Conservation (phyloP, 331 rosid species). For the Acacia concinna region DNA sequence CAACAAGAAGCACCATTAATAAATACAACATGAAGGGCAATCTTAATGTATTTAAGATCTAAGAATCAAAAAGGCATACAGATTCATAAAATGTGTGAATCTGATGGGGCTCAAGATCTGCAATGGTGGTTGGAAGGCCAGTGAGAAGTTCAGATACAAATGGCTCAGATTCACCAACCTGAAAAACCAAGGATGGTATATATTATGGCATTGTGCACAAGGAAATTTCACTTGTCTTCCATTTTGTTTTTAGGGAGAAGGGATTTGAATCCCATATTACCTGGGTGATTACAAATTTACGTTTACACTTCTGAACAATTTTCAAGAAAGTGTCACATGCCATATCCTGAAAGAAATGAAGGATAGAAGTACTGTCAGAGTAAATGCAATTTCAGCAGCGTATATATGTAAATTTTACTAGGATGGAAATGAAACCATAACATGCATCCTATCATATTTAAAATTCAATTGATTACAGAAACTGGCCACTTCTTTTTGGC, state of each 20-base stretch:
- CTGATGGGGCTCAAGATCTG: slow-evolving; percentile 90
- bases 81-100: slow-evolving; percentile 91
- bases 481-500: neutral
- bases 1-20: slow-evolving; percentile 1
- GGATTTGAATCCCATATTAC: slow-evolving; percentile 31
- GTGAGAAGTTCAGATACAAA: slow-evolving; percentile 86
- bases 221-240: neutral
- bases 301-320: slow-evolving; percentile 90
- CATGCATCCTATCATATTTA: neutral
- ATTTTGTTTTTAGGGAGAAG: neutral
- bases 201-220: slow-evolving; percentile 14
- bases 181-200: slow-evolving; percentile 30
- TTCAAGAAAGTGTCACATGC: slow-evolving; percentile 94
- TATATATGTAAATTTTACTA: neutral
- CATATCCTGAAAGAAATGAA: slow-evolving; percentile 79
- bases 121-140: slow-evolving; percentile 80
- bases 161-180: slow-evolving; percentile 93
- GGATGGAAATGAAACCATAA: slow-evolving; percentile 2
- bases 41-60: neutral
- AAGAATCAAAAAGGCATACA: slow-evolving; percentile 45
- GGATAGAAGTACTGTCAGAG: neutral
- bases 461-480: neutral
- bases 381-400: slow-evolving; percentile 7
- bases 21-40: neutral
- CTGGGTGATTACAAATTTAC: slow-evolving; percentile 88